Evolutionary conservation across 768 basidiomycete genomes (phyloP).

Genomic region (Phylloporus scabripes): DNA sequence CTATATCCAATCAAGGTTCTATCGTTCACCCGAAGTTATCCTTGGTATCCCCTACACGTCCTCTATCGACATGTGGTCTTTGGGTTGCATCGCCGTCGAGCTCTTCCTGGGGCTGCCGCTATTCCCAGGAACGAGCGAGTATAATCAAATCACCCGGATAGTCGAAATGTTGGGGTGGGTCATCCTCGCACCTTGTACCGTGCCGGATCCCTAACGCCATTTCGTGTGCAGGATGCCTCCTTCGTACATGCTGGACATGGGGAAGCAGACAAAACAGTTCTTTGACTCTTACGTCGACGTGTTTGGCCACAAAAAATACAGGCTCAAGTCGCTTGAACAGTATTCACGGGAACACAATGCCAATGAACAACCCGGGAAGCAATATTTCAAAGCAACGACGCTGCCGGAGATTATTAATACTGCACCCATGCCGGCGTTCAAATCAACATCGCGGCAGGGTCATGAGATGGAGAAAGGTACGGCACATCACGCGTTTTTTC

Average conservation of each 20-base stretch:
- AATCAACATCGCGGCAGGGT: constrained; percentile 61
- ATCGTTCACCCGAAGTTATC: constrained; percentile 95
- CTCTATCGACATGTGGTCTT: constrained; percentile 98
- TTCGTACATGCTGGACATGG: constrained; percentile 87
- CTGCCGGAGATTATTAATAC: constrained; percentile 94
- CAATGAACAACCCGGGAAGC: constrained; percentile 96
- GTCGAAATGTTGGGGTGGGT: constrained; percentile 97
- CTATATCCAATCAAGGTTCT: constrained; percentile 98
- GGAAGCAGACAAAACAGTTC: constrained; percentile 92
- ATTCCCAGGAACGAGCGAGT: constrained; percentile 98
- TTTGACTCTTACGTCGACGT: constrained; percentile 77
- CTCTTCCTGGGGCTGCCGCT: constrained; percentile 93
- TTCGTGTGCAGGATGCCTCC: constrained; percentile 68
- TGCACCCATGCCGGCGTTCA: constrained; percentile 86
- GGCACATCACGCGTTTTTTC: constrained; percentile 11
- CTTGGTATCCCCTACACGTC: constrained; percentile 92
- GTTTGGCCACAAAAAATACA: constrained; percentile 77
- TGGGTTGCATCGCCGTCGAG: constrained; percentile 98
- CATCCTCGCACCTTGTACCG: neutral
- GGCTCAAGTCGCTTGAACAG: constrained; percentile 88
- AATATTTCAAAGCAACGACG: constrained; percentile 94
- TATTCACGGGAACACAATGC: constrained; percentile 94
- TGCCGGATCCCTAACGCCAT: constrained; percentile 1
- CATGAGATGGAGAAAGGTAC: constrained; percentile 89
- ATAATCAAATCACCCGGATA: constrained; percentile 95